A percentile compares a stretch with the other conserved stretches of the same genome.
These are phyloP conservation scores for Vitellaria paradoxa DNA, from an alignment of 179 eudicot genomes.

Conservation along the genomic window DNA sequence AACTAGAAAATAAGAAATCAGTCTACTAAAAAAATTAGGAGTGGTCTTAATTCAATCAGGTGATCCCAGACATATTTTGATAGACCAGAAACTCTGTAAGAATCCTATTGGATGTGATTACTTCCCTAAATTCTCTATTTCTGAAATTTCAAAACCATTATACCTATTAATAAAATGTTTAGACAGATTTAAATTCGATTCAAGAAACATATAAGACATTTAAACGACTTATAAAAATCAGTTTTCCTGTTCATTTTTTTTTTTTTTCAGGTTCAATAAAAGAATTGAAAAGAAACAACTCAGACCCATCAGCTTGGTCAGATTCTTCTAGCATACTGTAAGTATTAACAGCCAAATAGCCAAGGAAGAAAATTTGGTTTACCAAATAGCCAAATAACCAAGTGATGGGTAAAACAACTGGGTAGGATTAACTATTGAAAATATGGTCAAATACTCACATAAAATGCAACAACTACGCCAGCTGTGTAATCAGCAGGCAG, in stretches of 20 bases:
- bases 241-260: too few species aligned
- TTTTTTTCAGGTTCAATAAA: too few species aligned
- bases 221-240: neutral
- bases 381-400: neutral
- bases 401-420: neutral
- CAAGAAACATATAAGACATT: neutral
- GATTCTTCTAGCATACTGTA: neutral
- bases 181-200: neutral
- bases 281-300: neutral
- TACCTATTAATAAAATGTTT: neutral
- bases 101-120: neutral
- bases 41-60: neutral
- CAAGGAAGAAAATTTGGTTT: neutral
- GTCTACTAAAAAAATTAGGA: neutral
- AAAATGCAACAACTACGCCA: slow-evolving; percentile 97
- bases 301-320: neutral
- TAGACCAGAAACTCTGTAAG: neutral
- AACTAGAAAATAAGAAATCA: neutral
- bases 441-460: slow-evolving; percentile 54
- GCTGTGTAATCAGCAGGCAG: slow-evolving; percentile 96
- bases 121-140: neutral
- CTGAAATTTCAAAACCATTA: neutral
- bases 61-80: neutral
- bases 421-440: neutral
- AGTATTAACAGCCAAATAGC: neutral